Evolutionary conservation across 768 basidiomycete genomes (phyloP).

Genomic region (Tylopilus sp.): DNA sequence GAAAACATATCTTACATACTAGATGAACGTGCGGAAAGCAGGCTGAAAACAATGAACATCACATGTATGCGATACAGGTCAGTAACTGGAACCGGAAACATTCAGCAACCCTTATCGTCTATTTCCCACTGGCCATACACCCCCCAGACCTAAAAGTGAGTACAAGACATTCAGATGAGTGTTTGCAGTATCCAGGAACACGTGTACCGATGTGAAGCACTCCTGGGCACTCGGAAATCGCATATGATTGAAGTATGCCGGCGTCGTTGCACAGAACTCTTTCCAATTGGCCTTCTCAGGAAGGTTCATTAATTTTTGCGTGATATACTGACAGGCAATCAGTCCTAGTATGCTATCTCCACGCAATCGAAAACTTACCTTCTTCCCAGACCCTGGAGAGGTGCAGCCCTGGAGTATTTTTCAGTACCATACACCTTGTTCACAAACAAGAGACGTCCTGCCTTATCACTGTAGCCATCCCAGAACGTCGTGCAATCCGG

Average conservation of each 20-base stretch:
- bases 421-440: neutral
- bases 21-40: neutral
- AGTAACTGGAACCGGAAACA: neutral
- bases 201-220: slow-evolving; percentile 15
- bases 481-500: slow-evolving; percentile 28
- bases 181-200: neutral
- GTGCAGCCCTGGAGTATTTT: slow-evolving; percentile 20
- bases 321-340: slow-evolving; percentile 21
- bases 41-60: neutral
- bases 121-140: neutral
- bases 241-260: slow-evolving; percentile 19
- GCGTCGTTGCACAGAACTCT: slow-evolving; percentile 35
- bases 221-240: slow-evolving; percentile 21
- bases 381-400: slow-evolving; percentile 19
- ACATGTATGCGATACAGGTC: neutral
- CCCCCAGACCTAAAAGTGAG: slow-evolving; percentile 6
- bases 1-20: neutral
- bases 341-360: neutral
- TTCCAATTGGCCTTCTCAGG: slow-evolving; percentile 26
- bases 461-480: slow-evolving; percentile 27
- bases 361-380: slow-evolving; percentile 6
- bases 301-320: slow-evolving; percentile 26
- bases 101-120: neutral
- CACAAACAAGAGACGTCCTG: neutral
- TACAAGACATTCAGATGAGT: neutral